Percentiles rank a stretch among this genome's conserved stretches.
Evolutionary conservation across 129 eudicot species (phyloP).

Genomic region (Apium graveolens): DNA sequence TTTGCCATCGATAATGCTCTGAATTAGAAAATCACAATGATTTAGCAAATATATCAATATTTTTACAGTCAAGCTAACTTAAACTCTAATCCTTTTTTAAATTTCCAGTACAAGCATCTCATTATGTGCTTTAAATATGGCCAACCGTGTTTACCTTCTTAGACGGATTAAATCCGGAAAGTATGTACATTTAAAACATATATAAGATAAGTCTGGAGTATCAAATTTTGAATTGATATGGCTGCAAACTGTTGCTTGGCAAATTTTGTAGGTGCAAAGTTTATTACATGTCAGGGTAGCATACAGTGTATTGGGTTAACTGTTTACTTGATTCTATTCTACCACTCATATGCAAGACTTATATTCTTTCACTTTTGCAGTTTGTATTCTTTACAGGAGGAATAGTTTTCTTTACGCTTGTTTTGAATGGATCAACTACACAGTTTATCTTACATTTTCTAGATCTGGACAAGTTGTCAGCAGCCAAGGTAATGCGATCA

Average conservation of each 20-base stretch:
- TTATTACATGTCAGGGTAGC: background rate
- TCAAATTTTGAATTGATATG: background rate
- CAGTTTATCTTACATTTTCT: conserved; percentile 67
- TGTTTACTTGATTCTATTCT: background rate
- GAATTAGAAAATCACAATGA: background rate
- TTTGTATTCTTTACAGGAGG: conserved; percentile 96
- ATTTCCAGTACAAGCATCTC: background rate
- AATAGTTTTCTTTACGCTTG: conserved; percentile 77
- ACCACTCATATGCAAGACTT: background rate
- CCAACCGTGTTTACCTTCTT: background rate
- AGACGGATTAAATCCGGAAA: background rate
- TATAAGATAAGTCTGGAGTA: background rate
- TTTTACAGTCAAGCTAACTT: background rate
- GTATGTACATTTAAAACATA: background rate
- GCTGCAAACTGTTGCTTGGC: background rate
- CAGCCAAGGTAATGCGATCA: conserved; percentile 49
- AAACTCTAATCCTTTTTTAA: background rate
- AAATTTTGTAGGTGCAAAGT: background rate
- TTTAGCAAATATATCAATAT: background rate
- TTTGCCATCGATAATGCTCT: background rate
- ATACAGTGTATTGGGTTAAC: background rate
- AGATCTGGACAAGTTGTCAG: conserved; percentile 61
- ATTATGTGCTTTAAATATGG: background rate
- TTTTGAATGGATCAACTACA: conserved; percentile 89
- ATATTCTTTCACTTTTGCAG: conserved; percentile 37